Evolutionary conservation across 768 basidiomycete species (phyloP).

Genomic region (Rhizopogon rudus): DNA sequence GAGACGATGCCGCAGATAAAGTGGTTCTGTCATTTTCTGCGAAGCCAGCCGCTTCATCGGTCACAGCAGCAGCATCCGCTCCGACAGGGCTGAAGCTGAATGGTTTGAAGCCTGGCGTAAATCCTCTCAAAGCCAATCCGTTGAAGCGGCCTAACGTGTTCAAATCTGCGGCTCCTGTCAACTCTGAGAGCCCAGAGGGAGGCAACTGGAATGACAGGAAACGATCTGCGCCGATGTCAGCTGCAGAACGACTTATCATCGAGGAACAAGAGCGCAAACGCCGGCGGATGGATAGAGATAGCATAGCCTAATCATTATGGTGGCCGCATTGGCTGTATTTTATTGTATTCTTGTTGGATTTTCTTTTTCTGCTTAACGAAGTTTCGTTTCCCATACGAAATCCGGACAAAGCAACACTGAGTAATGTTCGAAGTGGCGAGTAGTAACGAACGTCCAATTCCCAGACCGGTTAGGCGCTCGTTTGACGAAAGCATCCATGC

Average conservation of each 20-base stretch:
- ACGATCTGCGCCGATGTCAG: slow-evolving; percentile 63
- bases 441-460: no score
- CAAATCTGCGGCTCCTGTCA: slow-evolving; percentile 42
- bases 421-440: no score
- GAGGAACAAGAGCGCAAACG: slow-evolving; percentile 92
- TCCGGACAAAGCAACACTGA: no score
- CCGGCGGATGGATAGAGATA: slow-evolving; percentile 61
- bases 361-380: background rate
- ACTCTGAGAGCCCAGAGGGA: slow-evolving; percentile 24
- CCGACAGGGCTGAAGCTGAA: slow-evolving; percentile 54
- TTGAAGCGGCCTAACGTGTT: slow-evolving; percentile 74
- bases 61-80: slow-evolving; percentile 27
- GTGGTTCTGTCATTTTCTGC: slow-evolving; percentile 68
- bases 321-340: background rate
- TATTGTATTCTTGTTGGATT: slow-evolving; percentile 4
- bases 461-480: background rate
- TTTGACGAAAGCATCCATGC: background rate
- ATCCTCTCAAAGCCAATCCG: slow-evolving; percentile 64
- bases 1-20: slow-evolving; percentile 68
- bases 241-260: slow-evolving; percentile 79
- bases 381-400: no score
- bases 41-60: slow-evolving; percentile 38
- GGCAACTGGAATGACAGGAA: slow-evolving; percentile 50
- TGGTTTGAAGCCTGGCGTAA: slow-evolving; percentile 34
- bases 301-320: slow-evolving; percentile 9